A percentile compares a stretch with the other conserved stretches of the same genome.
Conservation (phyloP, 352 stramenopile species). For the Phytophthora megakarya region DNA sequence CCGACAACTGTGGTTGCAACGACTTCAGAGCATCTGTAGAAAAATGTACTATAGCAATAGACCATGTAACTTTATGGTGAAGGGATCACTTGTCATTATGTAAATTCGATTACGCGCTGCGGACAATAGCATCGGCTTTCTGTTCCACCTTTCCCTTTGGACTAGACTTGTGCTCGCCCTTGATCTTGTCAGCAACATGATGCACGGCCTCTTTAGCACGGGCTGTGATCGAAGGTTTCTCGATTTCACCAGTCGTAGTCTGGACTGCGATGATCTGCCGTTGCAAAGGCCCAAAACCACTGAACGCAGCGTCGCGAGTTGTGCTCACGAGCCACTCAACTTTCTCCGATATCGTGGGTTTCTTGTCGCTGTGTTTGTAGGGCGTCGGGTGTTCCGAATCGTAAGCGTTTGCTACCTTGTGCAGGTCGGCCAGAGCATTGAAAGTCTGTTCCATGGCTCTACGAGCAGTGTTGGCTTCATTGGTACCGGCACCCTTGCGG, state of each 20-base stretch:
- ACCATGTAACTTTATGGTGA: constrained; percentile 19
- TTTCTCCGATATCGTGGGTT: constrained; percentile 28
- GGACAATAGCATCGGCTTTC: not conserved
- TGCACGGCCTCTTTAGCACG: constrained; percentile 35
- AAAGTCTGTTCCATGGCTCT: constrained; percentile 37
- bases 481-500: constrained; percentile 13
- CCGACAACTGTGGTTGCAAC: not conserved
- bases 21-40: constrained; percentile 26
- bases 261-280: constrained; percentile 28
- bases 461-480: constrained; percentile 15
- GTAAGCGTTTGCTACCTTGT: constrained; percentile 36
- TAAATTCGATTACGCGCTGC: constrained; percentile 5
- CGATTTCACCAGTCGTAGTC: constrained; percentile 7
- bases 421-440: constrained; percentile 33
- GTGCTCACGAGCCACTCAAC: constrained; percentile 39
- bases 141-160: constrained; percentile 7
- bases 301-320: constrained; percentile 33
- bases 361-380: constrained; percentile 25
- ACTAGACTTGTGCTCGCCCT: constrained; percentile 20
- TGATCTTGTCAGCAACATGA: constrained; percentile 26
- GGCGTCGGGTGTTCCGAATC: constrained; percentile 24
- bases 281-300: constrained; percentile 27
- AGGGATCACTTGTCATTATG: constrained; percentile 8
- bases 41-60: constrained; percentile 13
- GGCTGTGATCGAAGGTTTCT: constrained; percentile 29